phyloP scores from a whole-genome alignment of 1,139 yeast genomes.

The Spencermartinsiella ligniputridi region DNA sequence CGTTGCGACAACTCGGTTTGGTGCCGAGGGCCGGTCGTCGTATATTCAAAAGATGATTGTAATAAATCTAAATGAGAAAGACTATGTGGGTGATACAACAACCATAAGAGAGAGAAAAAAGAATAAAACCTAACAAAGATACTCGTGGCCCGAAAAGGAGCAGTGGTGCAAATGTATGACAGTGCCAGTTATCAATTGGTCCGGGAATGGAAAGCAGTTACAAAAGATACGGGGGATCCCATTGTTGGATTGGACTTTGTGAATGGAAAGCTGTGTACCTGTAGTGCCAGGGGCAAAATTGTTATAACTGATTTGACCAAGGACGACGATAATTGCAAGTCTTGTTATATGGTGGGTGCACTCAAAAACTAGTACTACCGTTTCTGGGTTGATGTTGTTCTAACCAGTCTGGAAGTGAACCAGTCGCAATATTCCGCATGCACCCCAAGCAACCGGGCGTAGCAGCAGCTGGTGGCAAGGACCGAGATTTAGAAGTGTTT shows the following conservation, averaged over 20 bases:
- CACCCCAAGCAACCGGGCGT: slow-evolving; percentile 32
- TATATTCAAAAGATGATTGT: slow-evolving; percentile 31
- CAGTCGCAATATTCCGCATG: slow-evolving; percentile 37
- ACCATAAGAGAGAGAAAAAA: slow-evolving; percentile 2
- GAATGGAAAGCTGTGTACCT: slow-evolving; percentile 38
- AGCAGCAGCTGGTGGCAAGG: slow-evolving; percentile 44
- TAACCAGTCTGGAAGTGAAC: slow-evolving; percentile 30
- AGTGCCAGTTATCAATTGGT: slow-evolving; percentile 26
- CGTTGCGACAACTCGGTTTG: slow-evolving; percentile 18
- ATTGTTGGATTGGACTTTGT: slow-evolving; percentile 34
- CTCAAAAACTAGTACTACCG: slow-evolving; percentile 27
- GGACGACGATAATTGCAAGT: slow-evolving; percentile 21
- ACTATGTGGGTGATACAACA: slow-evolving; percentile 22
- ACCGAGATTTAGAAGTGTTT: slow-evolving; percentile 37
- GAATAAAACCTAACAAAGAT: too few species aligned
- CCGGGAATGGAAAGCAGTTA: slow-evolving; percentile 36
- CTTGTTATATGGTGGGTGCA: slow-evolving; percentile 13
- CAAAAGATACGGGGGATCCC: slow-evolving; percentile 28
- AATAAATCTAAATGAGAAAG: slow-evolving; percentile 16
- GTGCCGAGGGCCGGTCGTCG: slow-evolving; percentile 25
- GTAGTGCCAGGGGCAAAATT: slow-evolving; percentile 44
- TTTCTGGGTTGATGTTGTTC: not conserved
- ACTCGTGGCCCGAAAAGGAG: slow-evolving; percentile 34
- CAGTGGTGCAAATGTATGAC: slow-evolving; percentile 31
- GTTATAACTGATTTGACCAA: slow-evolving; percentile 42